Evolutionary conservation across 2,329 filamentous ascomycete genomes (phyloP), one percentile per base, ranked within the genome.

Genomic region (Ascosphaera aggregata): DNA sequence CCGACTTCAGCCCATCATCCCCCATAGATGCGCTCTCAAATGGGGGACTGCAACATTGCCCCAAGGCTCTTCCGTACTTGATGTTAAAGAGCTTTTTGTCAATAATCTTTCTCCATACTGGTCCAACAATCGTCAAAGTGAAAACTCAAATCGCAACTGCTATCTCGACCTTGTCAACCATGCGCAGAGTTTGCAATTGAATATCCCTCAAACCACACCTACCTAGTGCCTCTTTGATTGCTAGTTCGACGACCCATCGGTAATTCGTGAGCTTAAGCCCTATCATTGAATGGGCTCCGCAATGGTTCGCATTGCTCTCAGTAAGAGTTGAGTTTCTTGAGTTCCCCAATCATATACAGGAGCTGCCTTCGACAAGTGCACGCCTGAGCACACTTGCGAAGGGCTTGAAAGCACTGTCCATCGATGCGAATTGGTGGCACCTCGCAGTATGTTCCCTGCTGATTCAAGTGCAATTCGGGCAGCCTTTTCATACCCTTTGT

Each of bases 341-440:
- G 0, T 71, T 67, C 39, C 68, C 68, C 0, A 60, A 55, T 0
- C 71, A 71, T 48, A 62, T 70, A 43, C 61, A 55, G 13, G 62
- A 67, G 43, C 63, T 71, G 11, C 58, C 57, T 0, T 56, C 63
- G 1, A 71, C 66, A 0, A 55, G 51, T 0, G 60, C 62, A 44
- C 71, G 68, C 43, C 53, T 71, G 4, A 48, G 60, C 18, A 70
- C 70, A 45, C 59, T 67, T 45, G 60, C 62, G 43, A 54, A 59
- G 9, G 42, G 69, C 37, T 64, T 60, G 0, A 67, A 66, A 2
- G 55, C 52, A n/a, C 9, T 67, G 62, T 61, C 66, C 67, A 5
- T 66, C 66, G 0, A 59, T 71, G 36, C 56, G 67, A 38, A 69
- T 71, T 40, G 68, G 68, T n/a, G 67, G 67, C 2, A 71, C 67